A percentile compares a stretch with the other conserved stretches of the same genome.
These are phyloP conservation scores for Sporothrix pseudoabietina DNA, from an alignment of 2,329 filamentous ascomycete species.

Conservation along the genomic window DNA sequence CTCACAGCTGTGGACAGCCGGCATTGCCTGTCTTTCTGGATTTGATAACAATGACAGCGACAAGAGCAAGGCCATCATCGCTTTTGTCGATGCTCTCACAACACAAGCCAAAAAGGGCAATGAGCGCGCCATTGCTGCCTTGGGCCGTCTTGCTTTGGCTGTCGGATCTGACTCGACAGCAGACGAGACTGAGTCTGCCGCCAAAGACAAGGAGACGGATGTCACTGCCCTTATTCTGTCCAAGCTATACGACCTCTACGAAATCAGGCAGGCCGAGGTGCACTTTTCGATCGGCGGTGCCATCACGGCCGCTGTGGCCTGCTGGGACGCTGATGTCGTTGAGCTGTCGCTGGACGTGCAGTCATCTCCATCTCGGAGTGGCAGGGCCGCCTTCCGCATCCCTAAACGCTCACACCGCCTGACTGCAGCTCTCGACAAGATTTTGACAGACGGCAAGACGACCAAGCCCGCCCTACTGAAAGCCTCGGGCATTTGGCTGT, in stretches of 20 bases:
- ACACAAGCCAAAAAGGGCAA: conserved; percentile 75
- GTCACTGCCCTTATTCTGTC: conserved; percentile 61
- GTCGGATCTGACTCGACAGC: conserved; percentile 31
- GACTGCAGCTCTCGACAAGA: conserved; percentile 65
- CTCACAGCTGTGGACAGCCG: conserved; percentile 49
- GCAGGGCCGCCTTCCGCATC: conserved; percentile 40
- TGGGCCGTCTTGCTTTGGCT: conserved; percentile 72
- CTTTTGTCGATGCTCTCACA: conserved; percentile 64
- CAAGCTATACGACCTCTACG: conserved; percentile 74
- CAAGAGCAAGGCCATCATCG: conserved; percentile 38
- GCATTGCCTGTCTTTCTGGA: conserved; percentile 42
- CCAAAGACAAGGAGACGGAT: conserved; percentile 31
- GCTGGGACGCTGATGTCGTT: conserved; percentile 83
- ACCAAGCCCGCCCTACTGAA: conserved; percentile 89
- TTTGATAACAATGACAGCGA: conserved; percentile 22
- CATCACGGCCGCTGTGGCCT: conserved; percentile 72
- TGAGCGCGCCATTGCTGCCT: conserved; percentile 76
- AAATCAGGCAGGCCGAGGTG: conserved; percentile 81
- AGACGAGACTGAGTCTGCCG: not conserved
- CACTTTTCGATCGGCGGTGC: conserved; percentile 92
- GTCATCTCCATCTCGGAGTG: not conserved
- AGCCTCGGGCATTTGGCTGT: conserved; percentile 91
- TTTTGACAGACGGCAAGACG: conserved; percentile 75
- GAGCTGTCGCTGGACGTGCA: conserved; percentile 72
- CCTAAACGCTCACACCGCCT: conserved; percentile 49